These are phyloP conservation scores for Fraxinus platypoda DNA, from an alignment of 305 asterid species.

Conservation along the genomic window DNA sequence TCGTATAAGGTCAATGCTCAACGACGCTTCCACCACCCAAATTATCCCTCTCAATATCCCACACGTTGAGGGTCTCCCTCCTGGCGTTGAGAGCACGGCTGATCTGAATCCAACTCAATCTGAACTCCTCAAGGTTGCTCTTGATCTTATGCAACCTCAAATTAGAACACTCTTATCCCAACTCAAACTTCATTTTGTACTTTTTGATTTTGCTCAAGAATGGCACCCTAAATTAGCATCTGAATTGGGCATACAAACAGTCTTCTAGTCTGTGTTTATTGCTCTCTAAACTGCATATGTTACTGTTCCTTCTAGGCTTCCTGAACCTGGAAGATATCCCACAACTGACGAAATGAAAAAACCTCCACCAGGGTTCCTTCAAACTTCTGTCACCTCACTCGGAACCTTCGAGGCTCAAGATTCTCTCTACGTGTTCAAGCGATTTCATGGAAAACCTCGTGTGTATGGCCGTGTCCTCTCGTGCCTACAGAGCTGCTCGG, in stretches of 20 bases:
- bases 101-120: conserved; percentile 30
- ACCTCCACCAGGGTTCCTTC: conserved; percentile 48
- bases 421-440: conserved; percentile 41
- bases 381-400: conserved; percentile 30
- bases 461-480: conserved; percentile 40
- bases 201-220: conserved; percentile 54
- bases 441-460: conserved; percentile 32
- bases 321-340: conserved; percentile 22
- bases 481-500: conserved; percentile 36
- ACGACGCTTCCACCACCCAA: conserved; percentile 22
- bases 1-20: conserved; percentile 39
- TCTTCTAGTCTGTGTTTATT: conserved; percentile 37
- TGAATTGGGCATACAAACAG: conserved; percentile 40
- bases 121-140: conserved; percentile 46
- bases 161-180: conserved; percentile 27
- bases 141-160: conserved; percentile 48
- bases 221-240: conserved; percentile 47
- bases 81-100: conserved; percentile 44
- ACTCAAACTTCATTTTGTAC: conserved; percentile 45
- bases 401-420: conserved; percentile 42
- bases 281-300: conserved; percentile 42
- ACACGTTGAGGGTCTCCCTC: conserved; percentile 41
- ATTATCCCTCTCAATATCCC: conserved; percentile 44
- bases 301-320: conserved; percentile 40
- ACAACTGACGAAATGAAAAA: conserved; percentile 33